Percentiles rank a stretch among this genome's conserved stretches.
Evolutionary conservation across 2,329 filamentous ascomycete species (phyloP).

Genomic region (Chrysoporthe deuterocubensis): DNA sequence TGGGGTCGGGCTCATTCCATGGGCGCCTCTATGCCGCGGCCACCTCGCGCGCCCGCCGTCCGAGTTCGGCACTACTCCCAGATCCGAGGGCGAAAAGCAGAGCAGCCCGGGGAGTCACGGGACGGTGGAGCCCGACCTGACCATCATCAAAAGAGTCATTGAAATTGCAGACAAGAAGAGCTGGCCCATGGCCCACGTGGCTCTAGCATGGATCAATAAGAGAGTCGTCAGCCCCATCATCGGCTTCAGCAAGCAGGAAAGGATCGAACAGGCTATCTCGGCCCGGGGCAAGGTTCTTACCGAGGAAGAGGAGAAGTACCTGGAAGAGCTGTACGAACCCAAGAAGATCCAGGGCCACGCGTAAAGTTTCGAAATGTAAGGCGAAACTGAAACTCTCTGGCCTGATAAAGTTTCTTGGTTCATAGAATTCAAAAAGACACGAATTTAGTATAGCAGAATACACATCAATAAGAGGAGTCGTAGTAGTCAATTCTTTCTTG

Average conservation of each 20-base stretch:
- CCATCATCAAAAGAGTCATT: slow-evolving; percentile 36
- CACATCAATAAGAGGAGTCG: too few relatives aligned
- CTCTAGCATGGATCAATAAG: slow-evolving; percentile 65
- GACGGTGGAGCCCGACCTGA: slow-evolving; percentile 40
- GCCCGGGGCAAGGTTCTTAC: slow-evolving; percentile 52
- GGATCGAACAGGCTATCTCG: slow-evolving; percentile 65
- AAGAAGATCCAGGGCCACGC: slow-evolving; percentile 49
- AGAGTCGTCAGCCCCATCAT: slow-evolving; percentile 62
- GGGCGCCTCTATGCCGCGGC: slow-evolving; percentile 45
- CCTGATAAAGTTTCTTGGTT: not conserved
- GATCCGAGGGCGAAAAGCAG: slow-evolving; percentile 41
- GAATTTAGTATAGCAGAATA: too few relatives aligned
- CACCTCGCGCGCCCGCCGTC: slow-evolving; percentile 41
- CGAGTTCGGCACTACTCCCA: slow-evolving; percentile 34
- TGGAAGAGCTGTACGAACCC: slow-evolving; percentile 65
- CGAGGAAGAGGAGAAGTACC: slow-evolving; percentile 61
- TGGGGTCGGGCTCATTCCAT: slow-evolving; percentile 46
- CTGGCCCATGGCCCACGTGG: slow-evolving; percentile 65
- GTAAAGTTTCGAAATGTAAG: slow-evolving; percentile 5
- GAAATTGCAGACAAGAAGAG: slow-evolving; percentile 37
- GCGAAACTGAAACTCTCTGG: not conserved
- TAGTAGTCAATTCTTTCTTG: too few relatives aligned
- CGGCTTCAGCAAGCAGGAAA: slow-evolving; percentile 60
- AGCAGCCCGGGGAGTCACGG: slow-evolving; percentile 36
- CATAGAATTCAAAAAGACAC: too few relatives aligned